Evolutionary conservation across 805 yeast genomes (phyloP).

Genomic region (Candida tibetensis): DNA sequence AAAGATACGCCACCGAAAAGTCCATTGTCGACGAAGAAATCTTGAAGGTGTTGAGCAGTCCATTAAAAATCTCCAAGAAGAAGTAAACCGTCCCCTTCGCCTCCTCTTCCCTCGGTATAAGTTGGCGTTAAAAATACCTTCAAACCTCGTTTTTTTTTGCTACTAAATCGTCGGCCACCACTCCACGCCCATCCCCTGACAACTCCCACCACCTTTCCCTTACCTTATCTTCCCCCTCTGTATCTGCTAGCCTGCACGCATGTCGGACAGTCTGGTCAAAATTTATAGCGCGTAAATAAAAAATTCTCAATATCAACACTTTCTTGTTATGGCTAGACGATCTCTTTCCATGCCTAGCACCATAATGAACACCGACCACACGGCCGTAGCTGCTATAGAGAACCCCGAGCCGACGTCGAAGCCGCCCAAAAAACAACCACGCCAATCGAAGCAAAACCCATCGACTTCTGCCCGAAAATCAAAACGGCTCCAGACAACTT

Average conservation of each 20-base stretch:
- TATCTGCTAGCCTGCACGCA: too few species aligned
- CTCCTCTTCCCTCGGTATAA: too few species aligned
- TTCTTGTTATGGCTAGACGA: not conserved
- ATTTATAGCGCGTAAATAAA: not conserved
- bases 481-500: not conserved
- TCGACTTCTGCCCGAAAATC: not conserved
- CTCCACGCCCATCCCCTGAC: too few species aligned
- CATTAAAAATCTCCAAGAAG: conserved; percentile 51
- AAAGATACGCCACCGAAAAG: conserved; percentile 54
- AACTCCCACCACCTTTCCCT: too few species aligned
- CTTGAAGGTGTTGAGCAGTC: conserved; percentile 44
- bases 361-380: not conserved
- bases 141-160: too few species aligned
- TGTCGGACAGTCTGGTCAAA: too few species aligned
- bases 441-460: not conserved
- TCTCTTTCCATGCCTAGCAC: not conserved
- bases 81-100: too few species aligned
- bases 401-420: not conserved
- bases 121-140: too few species aligned
- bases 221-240: too few species aligned
- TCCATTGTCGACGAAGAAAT: conserved; percentile 51
- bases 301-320: not conserved
- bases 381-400: not conserved
- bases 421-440: not conserved
- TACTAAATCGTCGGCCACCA: too few species aligned